A percentile compares a stretch with the other conserved stretches of the same genome.
Evolutionary conservation across 257 asterid genomes (phyloP).

Genomic region (Haberlea rhodopensis): DNA sequence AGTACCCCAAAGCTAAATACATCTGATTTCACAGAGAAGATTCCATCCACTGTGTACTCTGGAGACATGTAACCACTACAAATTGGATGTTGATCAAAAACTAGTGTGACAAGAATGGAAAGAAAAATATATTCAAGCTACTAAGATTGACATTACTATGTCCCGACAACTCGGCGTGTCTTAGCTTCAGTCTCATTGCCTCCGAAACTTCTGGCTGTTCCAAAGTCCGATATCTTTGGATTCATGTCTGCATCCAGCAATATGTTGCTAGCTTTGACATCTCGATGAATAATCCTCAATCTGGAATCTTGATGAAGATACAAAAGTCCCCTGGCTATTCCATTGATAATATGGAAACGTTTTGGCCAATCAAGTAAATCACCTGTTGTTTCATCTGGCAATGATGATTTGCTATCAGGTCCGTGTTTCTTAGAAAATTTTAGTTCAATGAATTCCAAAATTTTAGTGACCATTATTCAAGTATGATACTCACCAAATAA

Average conservation of each 20-base stretch:
- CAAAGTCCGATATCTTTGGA: conserved; percentile 27
- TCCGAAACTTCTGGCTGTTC: conserved; percentile 24
- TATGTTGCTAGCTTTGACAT: too few species aligned
- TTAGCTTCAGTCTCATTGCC: conserved; percentile 23
- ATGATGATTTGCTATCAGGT: background rate
- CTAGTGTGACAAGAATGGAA: background rate
- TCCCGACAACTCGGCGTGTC: conserved; percentile 20
- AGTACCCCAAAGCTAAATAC: conserved; percentile 26
- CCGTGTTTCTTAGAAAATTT: background rate
- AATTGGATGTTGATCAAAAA: background rate
- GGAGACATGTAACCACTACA: conserved; percentile 30
- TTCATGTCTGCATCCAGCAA: conserved; percentile 17
- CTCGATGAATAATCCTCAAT: too few species aligned
- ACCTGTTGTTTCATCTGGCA: conserved; percentile 22
- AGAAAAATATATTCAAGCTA: background rate
- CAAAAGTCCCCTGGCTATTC: too few species aligned
- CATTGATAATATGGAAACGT: too few species aligned
- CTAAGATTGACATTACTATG: conserved; percentile 19
- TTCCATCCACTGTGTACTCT: conserved; percentile 24
- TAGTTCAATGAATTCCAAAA: background rate
- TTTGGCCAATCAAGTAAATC: conserved; percentile 25
- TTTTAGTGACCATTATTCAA: too few species aligned
- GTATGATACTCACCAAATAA: conserved; percentile 22
- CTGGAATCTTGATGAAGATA: too few species aligned
- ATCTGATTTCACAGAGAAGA: conserved; percentile 25